Evolutionary conservation across 805 yeast genomes (phyloP).

Genomic region (Debaryomyces tyrocola): DNA sequence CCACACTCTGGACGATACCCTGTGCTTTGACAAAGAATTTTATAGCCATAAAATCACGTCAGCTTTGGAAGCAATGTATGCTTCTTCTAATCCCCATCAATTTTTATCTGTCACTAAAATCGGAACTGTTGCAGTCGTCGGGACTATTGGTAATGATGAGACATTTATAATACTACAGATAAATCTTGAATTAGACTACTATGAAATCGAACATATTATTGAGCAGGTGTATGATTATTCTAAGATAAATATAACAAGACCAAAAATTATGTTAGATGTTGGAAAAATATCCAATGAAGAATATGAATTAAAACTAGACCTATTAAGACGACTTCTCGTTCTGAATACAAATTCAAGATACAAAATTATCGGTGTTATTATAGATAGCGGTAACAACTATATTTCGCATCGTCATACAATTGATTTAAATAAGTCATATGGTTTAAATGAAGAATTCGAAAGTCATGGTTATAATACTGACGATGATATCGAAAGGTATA

Average conservation of each 20-base stretch:
- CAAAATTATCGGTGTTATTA: conserved; percentile 34
- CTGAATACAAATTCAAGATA: conserved; percentile 11
- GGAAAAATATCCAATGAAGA: conserved; percentile 20
- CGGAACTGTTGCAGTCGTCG: conserved; percentile 50
- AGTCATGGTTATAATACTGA: not conserved
- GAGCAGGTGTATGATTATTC: conserved; percentile 16
- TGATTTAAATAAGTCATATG: conserved; percentile 3
- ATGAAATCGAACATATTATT: conserved; percentile 14
- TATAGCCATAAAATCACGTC: conserved; percentile 32
- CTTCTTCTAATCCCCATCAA: conserved; percentile 45
- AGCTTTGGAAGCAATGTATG: conserved; percentile 46
- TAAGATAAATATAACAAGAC: conserved; percentile 8
- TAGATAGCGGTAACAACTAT: conserved; percentile 43
- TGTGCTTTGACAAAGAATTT: conserved; percentile 19
- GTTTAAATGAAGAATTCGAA: not conserved
- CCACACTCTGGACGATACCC: conserved; percentile 21
- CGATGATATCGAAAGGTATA: not conserved
- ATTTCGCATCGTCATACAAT: conserved; percentile 10
- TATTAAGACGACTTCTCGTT: conserved; percentile 14
- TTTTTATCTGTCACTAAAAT: conserved; percentile 48
- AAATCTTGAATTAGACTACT: conserved; percentile 10
- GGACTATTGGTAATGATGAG: conserved; percentile 50
- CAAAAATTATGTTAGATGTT: conserved; percentile 30
- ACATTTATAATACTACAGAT: conserved; percentile 44
- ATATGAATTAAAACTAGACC: conserved; percentile 12